phyloP scores from a whole-genome alignment of 2,329 filamentous ascomycete genomes.

The Epichloe coenophiala region DNA sequence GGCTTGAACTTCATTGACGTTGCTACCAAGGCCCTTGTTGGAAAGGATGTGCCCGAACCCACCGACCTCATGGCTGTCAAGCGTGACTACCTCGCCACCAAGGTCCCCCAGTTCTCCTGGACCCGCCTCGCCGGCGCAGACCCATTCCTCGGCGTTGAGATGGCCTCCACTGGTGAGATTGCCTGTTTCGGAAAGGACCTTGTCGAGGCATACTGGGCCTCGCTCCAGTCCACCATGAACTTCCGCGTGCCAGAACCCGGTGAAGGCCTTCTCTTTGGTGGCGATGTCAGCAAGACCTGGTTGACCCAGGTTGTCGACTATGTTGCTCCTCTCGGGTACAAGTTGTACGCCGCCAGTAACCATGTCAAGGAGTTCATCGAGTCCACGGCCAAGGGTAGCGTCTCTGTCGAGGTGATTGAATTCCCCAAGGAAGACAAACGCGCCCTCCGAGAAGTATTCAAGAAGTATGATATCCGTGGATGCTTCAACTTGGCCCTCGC shows the following conservation, averaged over 20 bases:
- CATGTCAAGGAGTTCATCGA: slow-evolving; percentile 78
- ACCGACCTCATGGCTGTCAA: slow-evolving; percentile 79
- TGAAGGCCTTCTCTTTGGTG: slow-evolving; percentile 89
- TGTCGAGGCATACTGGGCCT: slow-evolving; percentile 94
- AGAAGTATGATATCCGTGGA: slow-evolving; percentile 92
- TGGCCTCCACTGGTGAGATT: slow-evolving; percentile 95
- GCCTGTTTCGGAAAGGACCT: slow-evolving; percentile 96
- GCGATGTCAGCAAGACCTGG: slow-evolving; percentile 58
- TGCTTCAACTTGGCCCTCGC: slow-evolving; percentile 87
- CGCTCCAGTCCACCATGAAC: slow-evolving; percentile 96
- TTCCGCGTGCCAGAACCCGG: slow-evolving; percentile 92
- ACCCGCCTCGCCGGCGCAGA: slow-evolving; percentile 94
- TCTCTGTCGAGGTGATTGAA: slow-evolving; percentile 78
- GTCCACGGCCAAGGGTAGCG: slow-evolving; percentile 48
- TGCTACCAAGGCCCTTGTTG: slow-evolving; percentile 82
- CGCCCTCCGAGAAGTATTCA: slow-evolving; percentile 83
- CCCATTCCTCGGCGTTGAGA: slow-evolving; percentile 95
- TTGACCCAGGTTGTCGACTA: slow-evolving; percentile 75
- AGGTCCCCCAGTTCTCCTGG: slow-evolving; percentile 99
- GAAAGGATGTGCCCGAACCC: slow-evolving; percentile 70
- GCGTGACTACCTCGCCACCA: slow-evolving; percentile 88
- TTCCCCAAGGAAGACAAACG: slow-evolving; percentile 96
- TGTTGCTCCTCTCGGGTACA: slow-evolving; percentile 81
- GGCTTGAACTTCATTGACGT: slow-evolving; percentile 95
- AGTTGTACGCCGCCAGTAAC: slow-evolving; percentile 74